A percentile compares a stretch with the other conserved stretches of the same genome.
Evolutionary conservation across 495 filamentous ascomycete genomes (phyloP).

Genomic region (Extremus antarcticus): DNA sequence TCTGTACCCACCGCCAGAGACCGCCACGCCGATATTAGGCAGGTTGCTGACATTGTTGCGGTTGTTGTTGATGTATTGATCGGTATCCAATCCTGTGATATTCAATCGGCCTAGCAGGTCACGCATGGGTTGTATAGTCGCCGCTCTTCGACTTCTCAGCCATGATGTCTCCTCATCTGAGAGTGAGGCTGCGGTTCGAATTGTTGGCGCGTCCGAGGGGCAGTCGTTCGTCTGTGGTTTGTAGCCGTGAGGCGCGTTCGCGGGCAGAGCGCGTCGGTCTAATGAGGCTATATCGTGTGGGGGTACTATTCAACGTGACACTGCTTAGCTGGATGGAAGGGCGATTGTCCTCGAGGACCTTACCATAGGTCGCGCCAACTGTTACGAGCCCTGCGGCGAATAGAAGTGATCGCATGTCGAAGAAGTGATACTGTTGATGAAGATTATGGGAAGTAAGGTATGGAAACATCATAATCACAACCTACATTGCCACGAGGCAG

Average conservation of each 20-base stretch:
- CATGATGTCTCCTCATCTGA: conserved; percentile 61
- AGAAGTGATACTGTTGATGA: background rate
- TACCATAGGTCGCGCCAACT: background rate
- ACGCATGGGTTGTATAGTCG: conserved; percentile 55
- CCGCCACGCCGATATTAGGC: conserved; percentile 54
- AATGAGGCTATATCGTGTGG: background rate
- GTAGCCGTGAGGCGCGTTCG: conserved; percentile 32
- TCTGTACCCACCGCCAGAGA: conserved; percentile 67
- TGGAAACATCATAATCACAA: no score
- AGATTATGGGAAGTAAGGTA: no score
- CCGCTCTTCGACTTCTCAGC: conserved; percentile 46
- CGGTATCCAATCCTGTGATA: conserved; percentile 67
- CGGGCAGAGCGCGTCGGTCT: conserved; percentile 11
- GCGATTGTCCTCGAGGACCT: no score
- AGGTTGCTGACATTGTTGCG: conserved; percentile 45
- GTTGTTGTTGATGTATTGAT: conserved; percentile 51
- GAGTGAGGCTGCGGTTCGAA: conserved; percentile 45
- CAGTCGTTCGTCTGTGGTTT: conserved; percentile 27
- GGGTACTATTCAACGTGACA: background rate
- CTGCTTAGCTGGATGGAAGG: background rate
- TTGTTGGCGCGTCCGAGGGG: conserved; percentile 36
- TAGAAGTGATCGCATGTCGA: background rate
- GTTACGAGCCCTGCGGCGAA: background rate
- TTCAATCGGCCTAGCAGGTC: conserved; percentile 61
- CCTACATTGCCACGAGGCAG: no score